Base-by-base conservation (phyloP, 2,329 filamentous ascomycete genomes). In the Sporothrix brasiliensis region DNA sequence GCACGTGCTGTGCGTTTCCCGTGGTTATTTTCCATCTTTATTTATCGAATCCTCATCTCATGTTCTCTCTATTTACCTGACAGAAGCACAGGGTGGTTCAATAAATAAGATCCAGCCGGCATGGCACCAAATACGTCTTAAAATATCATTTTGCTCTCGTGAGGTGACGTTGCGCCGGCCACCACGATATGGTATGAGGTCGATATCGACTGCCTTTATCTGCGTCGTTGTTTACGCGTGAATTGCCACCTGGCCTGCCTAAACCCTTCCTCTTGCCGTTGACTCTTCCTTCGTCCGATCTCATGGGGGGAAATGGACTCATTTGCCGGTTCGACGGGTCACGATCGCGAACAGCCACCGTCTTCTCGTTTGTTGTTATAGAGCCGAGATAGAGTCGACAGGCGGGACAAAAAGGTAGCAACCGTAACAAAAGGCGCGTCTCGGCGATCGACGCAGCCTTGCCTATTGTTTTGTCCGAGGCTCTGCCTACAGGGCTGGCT, bases 221-320 rank as follows among this genome's bases (percentile, higher is more conserved):
- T 61, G n/a, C 39, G 30, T 24, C 34, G 11, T 11, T 21, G 30
- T 10, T 21, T 60, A 16, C 19, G n/a, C 19, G 34, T 13, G 27
- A 39, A 63, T 34, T 63, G 58, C 13, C 39, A 39, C 58, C 39
- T 63, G 47, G 58, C 13, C 39, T 63, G 39, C 21, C 39, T 16
- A 16, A 4, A 13, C 4, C 11, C 39, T 47, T 21, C 27, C 3
- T 27, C n/a, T 27, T 27, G 39, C 58, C 39, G 30, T 41, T 63
- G 39, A 44, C 41, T 47, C 19, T 50, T 50, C 58, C 58, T 61
- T 61, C 58, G 14, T 63, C 58, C 39, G 58, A 63, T 47, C 58
- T 63, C 21, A 10, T 7, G 58, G 1, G 30, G 39, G 34, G 1
- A 0, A 9, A 34, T 34, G 34, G 34, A 9, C 34, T 34, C 34